Conservation (phyloP, 495 filamentous ascomycete genomes). For the Lindgomyces ingoldianus region DNA sequence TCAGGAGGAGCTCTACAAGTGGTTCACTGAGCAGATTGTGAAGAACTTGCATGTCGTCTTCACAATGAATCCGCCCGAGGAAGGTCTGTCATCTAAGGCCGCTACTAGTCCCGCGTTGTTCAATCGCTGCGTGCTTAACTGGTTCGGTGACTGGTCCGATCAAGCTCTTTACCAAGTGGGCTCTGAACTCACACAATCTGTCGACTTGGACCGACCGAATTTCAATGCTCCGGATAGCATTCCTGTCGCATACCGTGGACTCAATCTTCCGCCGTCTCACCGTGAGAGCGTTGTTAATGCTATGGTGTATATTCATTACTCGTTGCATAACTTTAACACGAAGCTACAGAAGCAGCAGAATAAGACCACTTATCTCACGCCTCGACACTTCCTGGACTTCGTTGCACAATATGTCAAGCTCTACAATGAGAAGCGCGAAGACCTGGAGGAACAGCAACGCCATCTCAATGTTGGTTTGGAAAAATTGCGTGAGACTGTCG, state of each 20-base stretch:
- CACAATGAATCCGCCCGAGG: constrained; percentile 99
- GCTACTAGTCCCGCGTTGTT: constrained; percentile 96
- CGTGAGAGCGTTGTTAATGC: constrained; percentile 89
- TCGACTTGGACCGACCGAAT: constrained; percentile 85
- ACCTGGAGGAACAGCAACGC: constrained; percentile 95
- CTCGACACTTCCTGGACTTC: constrained; percentile 96
- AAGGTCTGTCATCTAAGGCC: constrained; percentile 90
- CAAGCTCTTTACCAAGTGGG: constrained; percentile 98
- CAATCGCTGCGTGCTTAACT: constrained; percentile 98
- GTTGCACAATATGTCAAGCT: constrained; percentile 96
- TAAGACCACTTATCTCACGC: constrained; percentile 87
- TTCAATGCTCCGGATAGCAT: constrained; percentile 88
- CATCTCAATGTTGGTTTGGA: constrained; percentile 97
- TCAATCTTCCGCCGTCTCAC: constrained; percentile 82
- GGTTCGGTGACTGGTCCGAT: constrained; percentile 99
- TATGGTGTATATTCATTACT: constrained; percentile 98
- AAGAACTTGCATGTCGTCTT: constrained; percentile 99
- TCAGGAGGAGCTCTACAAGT: constrained; percentile 98
- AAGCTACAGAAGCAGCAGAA: constrained; percentile 90
- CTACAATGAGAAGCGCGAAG: constrained; percentile 97
- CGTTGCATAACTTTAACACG: constrained; percentile 82
- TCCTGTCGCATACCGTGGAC: constrained; percentile 83
- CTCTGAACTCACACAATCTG: constrained; percentile 89
- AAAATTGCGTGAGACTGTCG: constrained; percentile 95
- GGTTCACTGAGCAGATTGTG: constrained; percentile 99